Percentiles rank a stretch among this genome's conserved stretches.
phyloP scores from a whole-genome alignment of 2,329 filamentous ascomycete species.

The Cadophora luteo-olivacea region DNA sequence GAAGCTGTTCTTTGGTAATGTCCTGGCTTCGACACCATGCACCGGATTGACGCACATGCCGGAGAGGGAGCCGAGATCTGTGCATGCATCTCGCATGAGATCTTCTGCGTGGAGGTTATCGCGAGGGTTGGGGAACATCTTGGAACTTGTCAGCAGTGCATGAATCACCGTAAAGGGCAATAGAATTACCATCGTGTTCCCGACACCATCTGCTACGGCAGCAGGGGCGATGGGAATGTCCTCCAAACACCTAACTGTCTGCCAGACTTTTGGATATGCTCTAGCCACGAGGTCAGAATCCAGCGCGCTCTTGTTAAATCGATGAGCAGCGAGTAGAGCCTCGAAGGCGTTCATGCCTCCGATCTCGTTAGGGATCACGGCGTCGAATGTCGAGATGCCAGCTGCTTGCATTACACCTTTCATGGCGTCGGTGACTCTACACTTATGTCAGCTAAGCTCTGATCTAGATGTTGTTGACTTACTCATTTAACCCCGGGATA shows the following conservation, averaged over 20 bases:
- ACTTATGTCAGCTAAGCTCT: slow-evolving; percentile 18
- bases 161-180: too few species aligned
- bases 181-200: slow-evolving; percentile 30
- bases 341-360: slow-evolving; percentile 65
- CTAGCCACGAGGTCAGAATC: slow-evolving; percentile 43
- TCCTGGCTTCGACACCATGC: slow-evolving; percentile 39
- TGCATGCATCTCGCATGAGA: slow-evolving; percentile 41
- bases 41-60: slow-evolving; percentile 42
- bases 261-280: slow-evolving; percentile 43
- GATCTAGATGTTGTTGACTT: slow-evolving; percentile 6
- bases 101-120: slow-evolving; percentile 40
- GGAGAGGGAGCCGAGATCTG: slow-evolving; percentile 37
- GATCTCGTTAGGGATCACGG: slow-evolving; percentile 68
- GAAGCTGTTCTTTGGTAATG: slow-evolving; percentile 41
- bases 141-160: neutral
- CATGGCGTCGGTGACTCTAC: slow-evolving; percentile 41
- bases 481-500: slow-evolving; percentile 42
- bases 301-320: slow-evolving; percentile 38
- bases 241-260: slow-evolving; percentile 42
- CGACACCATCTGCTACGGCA: slow-evolving; percentile 38
- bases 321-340: slow-evolving; percentile 39
- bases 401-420: slow-evolving; percentile 36
- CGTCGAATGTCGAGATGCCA: slow-evolving; percentile 46
- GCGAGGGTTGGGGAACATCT: slow-evolving; percentile 35
- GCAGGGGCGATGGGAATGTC: slow-evolving; percentile 39